phyloP scores from a whole-genome alignment of 495 filamentous ascomycete species.

The Cercophora samala region DNA sequence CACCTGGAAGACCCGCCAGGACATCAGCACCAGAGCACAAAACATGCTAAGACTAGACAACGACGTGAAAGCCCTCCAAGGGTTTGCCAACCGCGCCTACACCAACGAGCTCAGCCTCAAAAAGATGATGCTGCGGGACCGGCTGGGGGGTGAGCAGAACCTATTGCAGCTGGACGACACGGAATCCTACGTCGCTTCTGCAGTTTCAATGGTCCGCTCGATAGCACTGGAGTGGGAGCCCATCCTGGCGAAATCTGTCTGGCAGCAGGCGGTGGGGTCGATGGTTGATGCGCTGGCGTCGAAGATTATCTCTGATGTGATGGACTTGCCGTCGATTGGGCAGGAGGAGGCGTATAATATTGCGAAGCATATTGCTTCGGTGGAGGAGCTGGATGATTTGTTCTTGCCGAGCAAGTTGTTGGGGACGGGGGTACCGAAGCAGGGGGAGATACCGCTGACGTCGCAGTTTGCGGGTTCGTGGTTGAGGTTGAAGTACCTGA shows the following conservation, averaged over 20 bases:
- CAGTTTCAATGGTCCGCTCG: conserved; percentile 63
- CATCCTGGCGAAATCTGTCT: conserved; percentile 77
- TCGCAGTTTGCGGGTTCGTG: conserved; percentile 77
- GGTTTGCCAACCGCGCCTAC: conserved; percentile 81
- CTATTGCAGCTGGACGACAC: conserved; percentile 57
- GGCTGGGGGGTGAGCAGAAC: conserved; percentile 65
- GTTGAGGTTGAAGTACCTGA: conserved; percentile 85
- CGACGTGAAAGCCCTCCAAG: conserved; percentile 69
- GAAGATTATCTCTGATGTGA: conserved; percentile 79
- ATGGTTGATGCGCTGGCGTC: conserved; percentile 74
- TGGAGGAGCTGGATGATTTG: conserved; percentile 70
- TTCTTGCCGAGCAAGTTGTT: conserved; percentile 58
- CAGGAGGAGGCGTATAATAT: conserved; percentile 82
- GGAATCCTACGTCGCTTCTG: conserved; percentile 66
- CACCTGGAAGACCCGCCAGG: conserved; percentile 47
- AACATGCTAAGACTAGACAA: conserved; percentile 59
- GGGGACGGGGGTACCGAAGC: conserved; percentile 24
- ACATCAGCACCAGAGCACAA: conserved; percentile 45
- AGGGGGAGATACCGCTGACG: conserved; percentile 58
- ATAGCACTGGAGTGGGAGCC: conserved; percentile 71
- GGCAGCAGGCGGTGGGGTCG: conserved; percentile 80
- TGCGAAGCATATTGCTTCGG: conserved; percentile 62
- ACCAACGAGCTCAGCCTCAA: conserved; percentile 83
- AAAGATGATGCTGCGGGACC: conserved; percentile 75
- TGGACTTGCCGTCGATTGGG: conserved; percentile 81